Conservation (phyloP, 768 basidiomycete genomes). For the Lenzites betulinus region DNA sequence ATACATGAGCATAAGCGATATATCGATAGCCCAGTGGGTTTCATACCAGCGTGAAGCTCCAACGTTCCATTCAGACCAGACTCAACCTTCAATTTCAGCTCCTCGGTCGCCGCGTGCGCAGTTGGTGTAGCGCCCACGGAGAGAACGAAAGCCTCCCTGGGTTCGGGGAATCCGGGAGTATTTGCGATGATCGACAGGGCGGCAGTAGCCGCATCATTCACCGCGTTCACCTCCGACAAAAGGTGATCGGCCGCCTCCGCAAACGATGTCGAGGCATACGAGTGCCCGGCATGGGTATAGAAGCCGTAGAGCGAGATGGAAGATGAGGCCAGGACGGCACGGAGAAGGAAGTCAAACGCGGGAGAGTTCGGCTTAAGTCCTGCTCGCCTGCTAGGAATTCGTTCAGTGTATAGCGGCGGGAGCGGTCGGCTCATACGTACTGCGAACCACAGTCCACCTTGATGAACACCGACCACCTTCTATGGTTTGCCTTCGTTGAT, state of each 20-base stretch:
- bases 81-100: slow-evolving; percentile 49
- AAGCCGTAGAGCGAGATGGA: slow-evolving; percentile 74
- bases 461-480: slow-evolving; percentile 75
- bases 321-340: slow-evolving; percentile 52
- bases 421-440: slow-evolving; percentile 43
- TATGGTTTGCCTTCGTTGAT: slow-evolving; percentile 37
- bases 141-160: slow-evolving; percentile 60
- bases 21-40: neutral
- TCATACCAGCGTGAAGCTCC: slow-evolving; percentile 74
- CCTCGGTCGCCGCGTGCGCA: slow-evolving; percentile 72
- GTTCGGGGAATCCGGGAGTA: slow-evolving; percentile 34
- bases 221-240: slow-evolving; percentile 67
- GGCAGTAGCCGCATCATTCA: slow-evolving; percentile 63
- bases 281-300: slow-evolving; percentile 77
- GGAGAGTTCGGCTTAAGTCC: slow-evolving; percentile 59
- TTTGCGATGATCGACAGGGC: slow-evolving; percentile 50
- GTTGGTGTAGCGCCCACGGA: slow-evolving; percentile 89
- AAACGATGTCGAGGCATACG: slow-evolving; percentile 74
- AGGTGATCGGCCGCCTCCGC: slow-evolving; percentile 66
- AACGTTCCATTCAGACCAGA: slow-evolving; percentile 36
- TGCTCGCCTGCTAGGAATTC: slow-evolving; percentile 57
- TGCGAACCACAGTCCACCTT: slow-evolving; percentile 79
- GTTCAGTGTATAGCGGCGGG: slow-evolving; percentile 16
- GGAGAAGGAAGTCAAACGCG: slow-evolving; percentile 57
- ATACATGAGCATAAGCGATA: neutral